Evolutionary conservation across 2,329 filamentous ascomycete genomes (phyloP), one percentile per base, ranked within the genome.

Genomic region (Fusarium acutatum): DNA sequence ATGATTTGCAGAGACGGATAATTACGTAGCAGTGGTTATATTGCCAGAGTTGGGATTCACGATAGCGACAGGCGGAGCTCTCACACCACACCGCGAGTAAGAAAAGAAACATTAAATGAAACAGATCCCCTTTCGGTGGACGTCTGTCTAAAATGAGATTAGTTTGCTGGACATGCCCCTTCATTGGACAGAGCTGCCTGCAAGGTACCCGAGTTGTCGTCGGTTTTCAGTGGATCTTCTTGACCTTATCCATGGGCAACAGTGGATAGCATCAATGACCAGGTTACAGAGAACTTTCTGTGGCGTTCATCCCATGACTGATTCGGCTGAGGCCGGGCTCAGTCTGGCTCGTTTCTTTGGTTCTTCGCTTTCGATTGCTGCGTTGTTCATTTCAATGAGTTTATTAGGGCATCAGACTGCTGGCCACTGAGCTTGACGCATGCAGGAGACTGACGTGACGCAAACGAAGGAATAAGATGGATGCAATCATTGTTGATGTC

Each of bases 61-160:
- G 58, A 30, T 58, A 56, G 73, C 72, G 69, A 77, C 72, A 76
- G 75, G 69, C 64, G 66, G 60, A 49, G 49, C 60, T 67, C 54
- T 63, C 66, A 74, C 62, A 44, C 35, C 74, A 71, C 62, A 49
- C 38, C 43, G 61, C 38, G 47, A 68, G 65, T 67, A 56, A 75
- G 63, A 60, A 72, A 70, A 66, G 56, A 54, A 66, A 65, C 63
- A 67, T 78, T 77, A 77, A 69, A 78, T 78, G 75, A 78, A 65
- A 67, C 46, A 71, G 53, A 67, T 75, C 74, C 69, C 72, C 56
- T 77, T 78, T 78, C 38, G 65, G 76, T 59, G 67, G 65, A 64
- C 26, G 61, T 26, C 60, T 37, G 50, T 47, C 69, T 57, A 35
- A 54, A 63, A 41, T 35, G 17, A 59, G 75, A 20, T 37, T 78